Conservation (phyloP, 768 basidiomycete genomes). For the Boletus subparvulus region DNA sequence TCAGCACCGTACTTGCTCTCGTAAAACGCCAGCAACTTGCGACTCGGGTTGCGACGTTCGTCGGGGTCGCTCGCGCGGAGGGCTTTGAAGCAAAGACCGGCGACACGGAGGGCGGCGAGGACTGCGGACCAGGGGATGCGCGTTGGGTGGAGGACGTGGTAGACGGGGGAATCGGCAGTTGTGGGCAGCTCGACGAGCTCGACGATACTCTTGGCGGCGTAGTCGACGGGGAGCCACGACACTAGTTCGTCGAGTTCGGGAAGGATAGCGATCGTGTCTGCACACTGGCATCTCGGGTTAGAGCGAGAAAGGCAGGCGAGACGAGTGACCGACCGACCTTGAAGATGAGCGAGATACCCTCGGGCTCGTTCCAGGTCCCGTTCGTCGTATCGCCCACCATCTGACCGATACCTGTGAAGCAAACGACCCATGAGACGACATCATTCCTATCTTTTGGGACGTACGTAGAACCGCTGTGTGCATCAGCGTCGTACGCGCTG, state of each 20-base stretch:
- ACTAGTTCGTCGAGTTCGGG: conserved; percentile 32
- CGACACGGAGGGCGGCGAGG: conserved; percentile 37
- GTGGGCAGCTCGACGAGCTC: conserved; percentile 38
- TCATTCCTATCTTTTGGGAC: background rate
- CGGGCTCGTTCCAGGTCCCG: conserved; percentile 57
- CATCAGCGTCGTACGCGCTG: conserved; percentile 29
- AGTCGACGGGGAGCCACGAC: conserved; percentile 55
- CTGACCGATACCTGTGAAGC: conserved; percentile 48
- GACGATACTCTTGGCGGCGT: conserved; percentile 45
- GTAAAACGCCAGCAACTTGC: conserved; percentile 26
- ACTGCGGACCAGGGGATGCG: conserved; percentile 38
- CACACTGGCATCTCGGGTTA: conserved; percentile 32
- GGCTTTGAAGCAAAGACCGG: conserved; percentile 34
- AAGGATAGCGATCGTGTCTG: conserved; percentile 39
- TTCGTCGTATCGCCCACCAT: conserved; percentile 51
- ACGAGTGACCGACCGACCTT: conserved; percentile 20
- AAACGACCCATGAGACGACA: background rate
- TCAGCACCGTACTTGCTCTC: conserved; percentile 25
- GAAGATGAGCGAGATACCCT: conserved; percentile 32
- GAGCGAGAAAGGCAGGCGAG: background rate
- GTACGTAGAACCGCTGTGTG: conserved; percentile 22
- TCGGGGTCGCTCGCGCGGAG: conserved; percentile 24
- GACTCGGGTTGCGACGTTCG: conserved; percentile 24
- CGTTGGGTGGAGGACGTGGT: conserved; percentile 19
- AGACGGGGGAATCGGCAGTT: conserved; percentile 19